Conservation (phyloP, 805 yeast genomes). For the Lipomyces orientalis region DNA sequence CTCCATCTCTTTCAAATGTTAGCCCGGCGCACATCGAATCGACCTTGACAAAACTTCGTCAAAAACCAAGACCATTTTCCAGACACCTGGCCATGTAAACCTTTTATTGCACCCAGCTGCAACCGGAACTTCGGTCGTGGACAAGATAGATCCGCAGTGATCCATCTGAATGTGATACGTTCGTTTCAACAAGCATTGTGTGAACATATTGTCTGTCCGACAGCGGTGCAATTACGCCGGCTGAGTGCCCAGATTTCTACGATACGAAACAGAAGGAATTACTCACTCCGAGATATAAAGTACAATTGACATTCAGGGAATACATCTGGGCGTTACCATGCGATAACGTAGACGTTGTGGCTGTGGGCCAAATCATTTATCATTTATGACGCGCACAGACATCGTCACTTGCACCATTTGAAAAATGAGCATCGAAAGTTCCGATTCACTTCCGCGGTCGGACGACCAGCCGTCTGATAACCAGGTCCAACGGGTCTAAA, state of each 20-base stretch:
- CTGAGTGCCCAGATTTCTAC: background rate
- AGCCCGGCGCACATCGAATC: too few species aligned
- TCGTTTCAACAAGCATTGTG: slow-evolving; percentile 1
- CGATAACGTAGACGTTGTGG: background rate
- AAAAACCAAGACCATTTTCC: background rate
- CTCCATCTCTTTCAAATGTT: too few species aligned
- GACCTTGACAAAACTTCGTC: background rate
- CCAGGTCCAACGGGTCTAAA: slow-evolving; percentile 36
- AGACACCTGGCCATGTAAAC: background rate
- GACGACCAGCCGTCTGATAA: slow-evolving; percentile 21
- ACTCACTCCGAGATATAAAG: background rate
- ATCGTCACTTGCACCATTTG: slow-evolving; percentile 43
- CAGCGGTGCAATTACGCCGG: background rate
- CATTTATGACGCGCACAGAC: slow-evolving; percentile 7
- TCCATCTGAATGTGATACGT: slow-evolving; percentile 13
- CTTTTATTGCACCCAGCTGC: background rate
- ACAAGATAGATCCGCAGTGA: background rate
- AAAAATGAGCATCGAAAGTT: slow-evolving; percentile 45
- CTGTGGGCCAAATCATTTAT: background rate
- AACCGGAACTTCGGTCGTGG: background rate
- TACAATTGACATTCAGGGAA: background rate
- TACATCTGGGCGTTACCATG: background rate
- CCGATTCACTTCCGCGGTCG: slow-evolving; percentile 21
- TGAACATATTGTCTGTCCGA: background rate
- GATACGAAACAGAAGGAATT: background rate